Base-by-base conservation (phyloP, 805 yeast genomes). In the Kodamaea kaohsiungensis region DNA sequence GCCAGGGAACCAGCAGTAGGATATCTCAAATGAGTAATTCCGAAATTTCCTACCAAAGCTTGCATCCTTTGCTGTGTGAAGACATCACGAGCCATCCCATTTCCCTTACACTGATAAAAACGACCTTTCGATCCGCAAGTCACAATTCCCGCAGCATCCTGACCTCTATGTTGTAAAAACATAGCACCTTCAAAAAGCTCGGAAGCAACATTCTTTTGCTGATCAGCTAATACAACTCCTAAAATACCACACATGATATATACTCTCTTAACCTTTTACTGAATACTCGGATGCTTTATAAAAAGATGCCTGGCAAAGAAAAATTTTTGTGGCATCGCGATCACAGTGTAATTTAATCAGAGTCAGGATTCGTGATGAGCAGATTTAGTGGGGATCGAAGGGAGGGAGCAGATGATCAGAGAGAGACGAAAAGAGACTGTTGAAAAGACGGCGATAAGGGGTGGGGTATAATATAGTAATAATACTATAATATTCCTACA, bases 131-230 rank as follows among this genome's bases (percentile, higher is more conserved):
- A 78, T 52, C 97, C 98, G 70, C 97, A 91, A 7, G 99, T 95
- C 19, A 91, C 95, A 53, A 95, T 93, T 59, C 99, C 99, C n/a
- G 98, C 97, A 9, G 99, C 99, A 70, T 95, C 99, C 76, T 95
- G 99, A 46, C 99, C 99, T 67, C 99, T 83, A 68, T 95, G 99
- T 69, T 95, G 99, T 57, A 95, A 77, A 70, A 88, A 93, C 75
- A 91, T 84, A 58, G 93, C 87, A 6, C 97, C 97, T 69, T 95
- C 99, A 53, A 91, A 86, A 46, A 95, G 78, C 66, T 92, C 98
- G 4, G 96, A 85, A 10, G 97, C 96, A 48, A 89, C 97, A 54
- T 82, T 80, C 48, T 79, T 79, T 19, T 78, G 70, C 61, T 85
- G 88, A 70, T 91, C 88, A 10, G 96, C 89, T 54, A 90, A 79